Evolutionary conservation across 345 rosid genomes (phyloP), one percentile per base, ranked within the genome.

Genomic region (Eucalyptus globulus): DNA sequence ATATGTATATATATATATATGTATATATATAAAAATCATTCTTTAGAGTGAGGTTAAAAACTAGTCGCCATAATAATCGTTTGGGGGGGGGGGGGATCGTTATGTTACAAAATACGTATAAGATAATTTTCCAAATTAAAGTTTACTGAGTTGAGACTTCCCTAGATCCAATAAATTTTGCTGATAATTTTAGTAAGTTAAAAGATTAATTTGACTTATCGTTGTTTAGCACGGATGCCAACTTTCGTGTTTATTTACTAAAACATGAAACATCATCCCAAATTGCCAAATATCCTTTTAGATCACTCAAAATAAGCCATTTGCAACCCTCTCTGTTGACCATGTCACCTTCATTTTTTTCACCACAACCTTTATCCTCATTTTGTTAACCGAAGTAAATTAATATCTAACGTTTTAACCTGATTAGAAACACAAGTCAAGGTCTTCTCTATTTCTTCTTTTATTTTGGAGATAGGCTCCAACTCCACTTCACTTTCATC

Each of bases 51-150:
- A 17, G 43, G 24, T 34, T 40, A 69, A 69, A 69, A 31, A 69
- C 22, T 31, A 31, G 10, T 9, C 43, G 43, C 43, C 80, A 31
- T 14, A 67, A 8, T 67, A 15, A 53, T 15, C 37, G 15, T 15
- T 17, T 8, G 1, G 27, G n/a, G 19, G 3, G n/a, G 19, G 3
- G 19, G 53, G 19, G 4, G 22, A 0, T 11, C 40, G 76, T 53
- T 53, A 67, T 67, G 40, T 9, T 67, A 8, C 5, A 5, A 67
- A n/a, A 67, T 15, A 67, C 37, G 40, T 67, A 67, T n/a, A 34
- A 17, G 80, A 69, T 16, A 31, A 69, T 69, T 69, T 69, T 69
- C 43, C 9, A 69, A 31, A 37, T 69, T 31, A 34, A 31, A 69
- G 22, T 69, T 69, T 69, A 31, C 12, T 69, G 1, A 69, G 80